Evolutionary conservation across 768 basidiomycete genomes (phyloP).

Genomic region (Kwoniella bestiolae): DNA sequence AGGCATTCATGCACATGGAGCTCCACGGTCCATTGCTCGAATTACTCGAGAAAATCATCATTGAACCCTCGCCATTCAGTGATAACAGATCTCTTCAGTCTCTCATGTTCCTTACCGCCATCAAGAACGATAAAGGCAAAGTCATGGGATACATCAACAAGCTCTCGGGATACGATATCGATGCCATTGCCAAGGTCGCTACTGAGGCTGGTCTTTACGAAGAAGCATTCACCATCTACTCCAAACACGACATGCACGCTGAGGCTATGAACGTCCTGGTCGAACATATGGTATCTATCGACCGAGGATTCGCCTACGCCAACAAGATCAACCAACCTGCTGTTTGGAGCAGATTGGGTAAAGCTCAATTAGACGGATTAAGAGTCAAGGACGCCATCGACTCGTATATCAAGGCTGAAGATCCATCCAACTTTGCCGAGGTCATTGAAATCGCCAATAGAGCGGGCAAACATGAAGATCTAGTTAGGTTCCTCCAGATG

Average conservation of each 20-base stretch:
- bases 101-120: slow-evolving; percentile 88
- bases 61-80: slow-evolving; percentile 95
- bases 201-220: slow-evolving; percentile 94
- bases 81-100: slow-evolving; percentile 98
- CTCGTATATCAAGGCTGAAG: slow-evolving; percentile 97
- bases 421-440: slow-evolving; percentile 89
- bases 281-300: slow-evolving; percentile 96
- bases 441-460: slow-evolving; percentile 94
- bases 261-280: slow-evolving; percentile 97
- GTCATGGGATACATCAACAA: slow-evolving; percentile 98
- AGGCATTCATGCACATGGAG: slow-evolving; percentile 95
- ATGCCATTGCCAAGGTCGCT: slow-evolving; percentile 94
- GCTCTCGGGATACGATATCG: slow-evolving; percentile 89
- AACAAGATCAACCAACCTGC: slow-evolving; percentile 94
- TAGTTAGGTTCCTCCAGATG: slow-evolving; percentile 98
- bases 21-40: slow-evolving; percentile 97
- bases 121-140: slow-evolving; percentile 97
- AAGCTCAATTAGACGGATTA: slow-evolving; percentile 96
- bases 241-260: slow-evolving; percentile 93
- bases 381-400: slow-evolving; percentile 98
- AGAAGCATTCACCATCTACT: slow-evolving; percentile 95
- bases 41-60: slow-evolving; percentile 95
- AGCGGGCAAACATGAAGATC: slow-evolving; percentile 87
- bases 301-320: slow-evolving; percentile 93
- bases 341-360: slow-evolving; percentile 97